Conservation (phyloP, 768 basidiomycete species). For the Phylloporus sp. region DNA sequence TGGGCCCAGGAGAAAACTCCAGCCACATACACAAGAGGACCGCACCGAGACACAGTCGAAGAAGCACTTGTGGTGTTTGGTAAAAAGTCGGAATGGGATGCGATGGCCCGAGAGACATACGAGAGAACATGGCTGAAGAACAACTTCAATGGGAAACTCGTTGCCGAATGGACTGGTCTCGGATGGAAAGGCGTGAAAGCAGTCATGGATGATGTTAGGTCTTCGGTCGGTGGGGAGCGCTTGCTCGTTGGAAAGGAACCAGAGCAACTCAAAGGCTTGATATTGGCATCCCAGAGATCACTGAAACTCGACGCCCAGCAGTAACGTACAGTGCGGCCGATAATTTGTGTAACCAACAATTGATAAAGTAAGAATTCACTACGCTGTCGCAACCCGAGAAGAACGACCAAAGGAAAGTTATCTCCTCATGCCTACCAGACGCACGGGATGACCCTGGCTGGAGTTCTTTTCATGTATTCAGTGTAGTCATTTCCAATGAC, state of each 20-base stretch:
- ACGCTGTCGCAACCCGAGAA: neutral
- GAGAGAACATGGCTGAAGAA: constrained; percentile 35
- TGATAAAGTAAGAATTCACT: neutral
- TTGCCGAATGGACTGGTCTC: constrained; percentile 54
- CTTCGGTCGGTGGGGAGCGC: constrained; percentile 43
- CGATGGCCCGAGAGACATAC: constrained; percentile 28
- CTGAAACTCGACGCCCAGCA: constrained; percentile 17
- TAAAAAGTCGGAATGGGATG: constrained; percentile 47
- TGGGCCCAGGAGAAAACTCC: constrained; percentile 38
- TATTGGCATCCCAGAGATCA: constrained; percentile 33
- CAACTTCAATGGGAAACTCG: constrained; percentile 45
- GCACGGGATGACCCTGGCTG: constrained; percentile 29
- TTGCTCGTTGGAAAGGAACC: constrained; percentile 39
- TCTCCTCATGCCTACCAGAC: constrained; percentile 23
- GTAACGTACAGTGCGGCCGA: constrained; percentile 6
- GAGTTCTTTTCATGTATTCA: constrained; percentile 28
- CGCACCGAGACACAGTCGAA: constrained; percentile 27
- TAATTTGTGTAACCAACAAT: neutral
- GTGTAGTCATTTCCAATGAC: constrained; percentile 24
- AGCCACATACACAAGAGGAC: constrained; percentile 9
- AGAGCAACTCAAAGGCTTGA: constrained; percentile 39
- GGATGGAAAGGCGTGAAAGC: constrained; percentile 45
- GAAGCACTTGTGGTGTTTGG: constrained; percentile 52
- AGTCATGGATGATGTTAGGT: constrained; percentile 50
- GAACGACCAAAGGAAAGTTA: neutral